Evolutionary conservation across 1,139 yeast genomes (phyloP), one percentile per base, ranked within the genome.

Genomic region (Hemisphaericaspora subhashii): DNA sequence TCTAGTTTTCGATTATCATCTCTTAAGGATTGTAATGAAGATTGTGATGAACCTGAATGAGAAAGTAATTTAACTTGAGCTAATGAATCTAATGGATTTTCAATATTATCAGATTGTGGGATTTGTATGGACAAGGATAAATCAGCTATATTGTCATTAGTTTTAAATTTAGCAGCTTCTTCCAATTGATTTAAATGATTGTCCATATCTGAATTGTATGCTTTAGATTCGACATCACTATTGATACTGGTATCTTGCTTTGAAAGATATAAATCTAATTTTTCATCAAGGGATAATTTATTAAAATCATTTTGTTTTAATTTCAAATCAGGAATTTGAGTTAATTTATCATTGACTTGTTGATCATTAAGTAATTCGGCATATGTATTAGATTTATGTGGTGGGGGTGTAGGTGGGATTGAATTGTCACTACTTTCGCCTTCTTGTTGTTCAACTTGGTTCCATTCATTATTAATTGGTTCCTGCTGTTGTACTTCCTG

Each of bases 1-100:
- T 58, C 55, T 35, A 72, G 58, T 6, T 52, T 46, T 35, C 76
- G 53, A 46, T 69, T 71, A 18, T 58, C 53, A 25, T 68, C 74
- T 33, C 58, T 46, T 37, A 72, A 58, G 2, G 75, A 68, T 47
- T 67, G 74, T 36, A 72, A 58, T 5, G 76, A 70, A 3, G 74
- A 68, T 47, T 69, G 74, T 3, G 76, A 70, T 9, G 74, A 67
- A 10, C 72, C 73, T 4, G 67, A 66, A 4, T 71, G 64, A 41
- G 57, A 58, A 37, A 67, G 52, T 37, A 58, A 57, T 13, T 62
- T 58, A 33, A 65, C 71, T 12, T 56, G 55, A 2, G 61, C 50
- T 27, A 69, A 57, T 0, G 70, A 65, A 37, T 60, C 54, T 36
- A 69, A 55, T 3, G 74, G 74, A 44, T 64, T 62, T 36, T 66